These are phyloP conservation scores for Stereum hirsutum DNA, from an alignment of 1,284 basidiomycete genomes.

Conservation along the genomic window DNA sequence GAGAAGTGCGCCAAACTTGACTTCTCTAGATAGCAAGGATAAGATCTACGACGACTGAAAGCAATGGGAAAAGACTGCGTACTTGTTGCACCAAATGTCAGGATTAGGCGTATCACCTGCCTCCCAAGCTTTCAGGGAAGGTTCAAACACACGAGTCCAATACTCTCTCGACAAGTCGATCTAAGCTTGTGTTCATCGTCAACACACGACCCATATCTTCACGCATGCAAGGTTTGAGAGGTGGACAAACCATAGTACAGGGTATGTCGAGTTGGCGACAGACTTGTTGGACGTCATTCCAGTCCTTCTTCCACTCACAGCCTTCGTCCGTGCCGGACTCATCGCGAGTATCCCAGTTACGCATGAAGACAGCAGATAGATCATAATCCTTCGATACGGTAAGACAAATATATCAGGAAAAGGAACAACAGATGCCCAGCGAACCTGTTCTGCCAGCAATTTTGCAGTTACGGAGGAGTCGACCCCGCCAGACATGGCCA, in stretches of 20 bases:
- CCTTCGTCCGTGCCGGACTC: constrained; percentile 66
- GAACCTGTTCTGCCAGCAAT: constrained; percentile 61
- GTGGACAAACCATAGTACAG: constrained; percentile 48
- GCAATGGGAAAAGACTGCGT: background rate
- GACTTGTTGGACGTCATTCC: constrained; percentile 82
- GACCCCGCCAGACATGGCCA: constrained; percentile 95
- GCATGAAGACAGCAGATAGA: constrained; percentile 88
- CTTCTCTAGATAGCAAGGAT: constrained; percentile 46
- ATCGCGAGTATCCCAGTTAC: constrained; percentile 84
- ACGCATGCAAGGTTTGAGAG: background rate
- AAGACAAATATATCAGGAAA: background rate
- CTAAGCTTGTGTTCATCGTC: constrained; percentile 30
- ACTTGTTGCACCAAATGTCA: constrained; percentile 91
- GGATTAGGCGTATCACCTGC: constrained; percentile 84
- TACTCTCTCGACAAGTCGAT: constrained; percentile 82
- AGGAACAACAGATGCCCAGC: constrained; percentile 7
- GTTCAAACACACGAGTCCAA: constrained; percentile 85
- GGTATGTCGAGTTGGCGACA: constrained; percentile 62
- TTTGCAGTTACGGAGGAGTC: constrained; percentile 85
- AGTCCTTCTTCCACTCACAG: constrained; percentile 95
- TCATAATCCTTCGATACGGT: constrained; percentile 52
- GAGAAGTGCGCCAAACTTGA: constrained; percentile 89
- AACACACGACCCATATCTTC: constrained; percentile 4
- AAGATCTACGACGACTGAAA: constrained; percentile 2
- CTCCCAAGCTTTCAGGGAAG: constrained; percentile 71